These are phyloP conservation scores for Hypomontagnella submonticulosa DNA, from an alignment of 495 filamentous ascomycete species.

Conservation along the genomic window DNA sequence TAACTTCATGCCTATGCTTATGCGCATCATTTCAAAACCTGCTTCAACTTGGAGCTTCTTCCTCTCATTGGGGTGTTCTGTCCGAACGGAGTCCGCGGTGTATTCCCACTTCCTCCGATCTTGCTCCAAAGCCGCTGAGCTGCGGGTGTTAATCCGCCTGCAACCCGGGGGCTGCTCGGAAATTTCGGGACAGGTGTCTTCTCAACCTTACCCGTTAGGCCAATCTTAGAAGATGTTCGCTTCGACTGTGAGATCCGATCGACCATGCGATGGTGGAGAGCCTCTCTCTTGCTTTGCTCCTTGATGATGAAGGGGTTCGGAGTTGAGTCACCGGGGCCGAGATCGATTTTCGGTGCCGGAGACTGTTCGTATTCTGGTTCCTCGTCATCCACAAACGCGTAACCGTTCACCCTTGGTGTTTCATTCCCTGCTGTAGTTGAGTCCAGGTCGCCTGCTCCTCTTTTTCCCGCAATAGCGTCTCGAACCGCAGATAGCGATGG, in stretches of 20 bases:
- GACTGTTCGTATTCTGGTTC: slow-evolving; percentile 55
- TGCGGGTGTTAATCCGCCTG: slow-evolving; percentile 78
- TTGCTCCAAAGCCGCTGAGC: slow-evolving; percentile 79
- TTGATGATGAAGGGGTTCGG: slow-evolving; percentile 86
- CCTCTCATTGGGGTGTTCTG: slow-evolving; percentile 50
- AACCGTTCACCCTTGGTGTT: slow-evolving; percentile 91
- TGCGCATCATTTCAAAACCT: slow-evolving; percentile 32
- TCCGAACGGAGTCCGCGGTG: slow-evolving; percentile 62
- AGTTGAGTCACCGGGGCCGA: slow-evolving; percentile 69
- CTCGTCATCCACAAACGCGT: slow-evolving; percentile 92
- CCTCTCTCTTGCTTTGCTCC: slow-evolving; percentile 80
- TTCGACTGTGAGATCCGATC: slow-evolving; percentile 82
- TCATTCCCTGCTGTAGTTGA: slow-evolving; percentile 69
- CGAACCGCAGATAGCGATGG: slow-evolving; percentile 87
- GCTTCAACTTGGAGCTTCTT: slow-evolving; percentile 48
- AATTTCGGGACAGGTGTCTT: slow-evolving; percentile 76
- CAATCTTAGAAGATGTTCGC: slow-evolving; percentile 60
- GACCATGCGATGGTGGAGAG: slow-evolving; percentile 89
- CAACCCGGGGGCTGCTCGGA: slow-evolving; percentile 74
- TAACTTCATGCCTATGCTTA: slow-evolving; percentile 14
- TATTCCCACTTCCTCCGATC: slow-evolving; percentile 65
- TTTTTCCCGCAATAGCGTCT: slow-evolving; percentile 84
- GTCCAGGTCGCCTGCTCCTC: slow-evolving; percentile 72
- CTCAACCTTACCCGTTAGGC: slow-evolving; percentile 66
- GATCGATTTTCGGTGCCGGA: slow-evolving; percentile 51